These are phyloP conservation scores for Sistotremastrum suecicum DNA, from an alignment of 768 basidiomycete species.

Conservation along the genomic window DNA sequence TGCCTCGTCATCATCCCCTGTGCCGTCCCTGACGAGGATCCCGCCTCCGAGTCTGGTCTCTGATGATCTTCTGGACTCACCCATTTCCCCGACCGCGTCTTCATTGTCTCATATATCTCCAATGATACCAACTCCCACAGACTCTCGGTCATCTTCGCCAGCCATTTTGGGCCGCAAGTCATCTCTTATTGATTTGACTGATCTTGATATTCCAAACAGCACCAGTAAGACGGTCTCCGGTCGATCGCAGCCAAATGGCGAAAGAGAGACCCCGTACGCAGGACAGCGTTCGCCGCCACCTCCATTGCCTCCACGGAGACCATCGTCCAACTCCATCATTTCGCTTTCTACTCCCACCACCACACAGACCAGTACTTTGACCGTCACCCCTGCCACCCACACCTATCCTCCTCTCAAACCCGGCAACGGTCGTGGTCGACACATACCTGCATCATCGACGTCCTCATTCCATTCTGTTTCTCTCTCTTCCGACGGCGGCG, in stretches of 20 bases:
- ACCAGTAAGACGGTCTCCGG: not conserved
- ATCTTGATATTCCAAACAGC: constrained; percentile 11
- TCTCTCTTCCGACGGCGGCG: constrained; percentile 47
- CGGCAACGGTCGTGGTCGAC: constrained; percentile 23
- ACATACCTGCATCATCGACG: constrained; percentile 54
- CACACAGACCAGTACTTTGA: constrained; percentile 10
- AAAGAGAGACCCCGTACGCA: constrained; percentile 12
- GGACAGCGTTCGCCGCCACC: constrained; percentile 26
- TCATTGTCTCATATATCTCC: constrained; percentile 28
- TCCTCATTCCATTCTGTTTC: constrained; percentile 80
- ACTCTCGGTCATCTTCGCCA: constrained; percentile 31
- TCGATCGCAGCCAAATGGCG: not conserved
- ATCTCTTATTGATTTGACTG: constrained; percentile 56
- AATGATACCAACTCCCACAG: constrained; percentile 19
- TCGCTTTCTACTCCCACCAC: constrained; percentile 18
- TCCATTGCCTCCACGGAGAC: constrained; percentile 54
- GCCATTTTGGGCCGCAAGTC: constrained; percentile 29
- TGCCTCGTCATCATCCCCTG: constrained; percentile 11
- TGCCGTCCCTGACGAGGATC: not conserved
- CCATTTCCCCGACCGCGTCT: constrained; percentile 33
- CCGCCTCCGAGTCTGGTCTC: constrained; percentile 7
- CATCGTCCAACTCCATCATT: constrained; percentile 36
- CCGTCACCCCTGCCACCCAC: constrained; percentile 23
- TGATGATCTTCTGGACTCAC: constrained; percentile 30
- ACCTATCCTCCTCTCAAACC: constrained; percentile 37